These are phyloP conservation scores for Talaromyces sp. DNA, from an alignment of 2,329 filamentous ascomycete species.

Conservation along the genomic window DNA sequence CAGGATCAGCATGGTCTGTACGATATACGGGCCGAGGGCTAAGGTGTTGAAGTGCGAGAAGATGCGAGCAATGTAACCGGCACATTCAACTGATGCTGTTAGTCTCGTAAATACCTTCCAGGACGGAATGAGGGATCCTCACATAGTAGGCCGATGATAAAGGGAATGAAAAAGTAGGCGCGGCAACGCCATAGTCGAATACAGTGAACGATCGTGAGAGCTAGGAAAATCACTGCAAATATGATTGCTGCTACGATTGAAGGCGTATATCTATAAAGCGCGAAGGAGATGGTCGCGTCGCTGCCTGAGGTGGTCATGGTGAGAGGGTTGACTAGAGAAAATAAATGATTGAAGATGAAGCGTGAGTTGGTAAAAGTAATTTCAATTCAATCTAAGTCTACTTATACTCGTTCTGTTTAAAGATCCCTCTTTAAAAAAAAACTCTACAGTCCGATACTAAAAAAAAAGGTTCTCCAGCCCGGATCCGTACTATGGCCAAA, in stretches of 20 bases:
- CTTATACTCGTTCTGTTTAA: neutral
- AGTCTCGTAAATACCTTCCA: neutral
- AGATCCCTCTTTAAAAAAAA: too few relatives aligned
- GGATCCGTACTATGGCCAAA: neutral
- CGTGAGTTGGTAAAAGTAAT: too few relatives aligned
- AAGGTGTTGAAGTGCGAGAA: neutral
- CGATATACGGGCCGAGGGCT: neutral
- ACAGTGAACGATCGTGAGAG: neutral
- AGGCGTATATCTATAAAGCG: neutral
- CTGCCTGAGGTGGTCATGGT: neutral
- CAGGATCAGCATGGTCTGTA: constrained; percentile 22
- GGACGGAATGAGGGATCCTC: neutral
- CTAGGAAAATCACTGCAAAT: neutral
- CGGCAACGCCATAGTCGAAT: neutral
- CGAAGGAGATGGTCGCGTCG: neutral
- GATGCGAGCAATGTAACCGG: constrained; percentile 4
- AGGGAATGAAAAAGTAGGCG: neutral
- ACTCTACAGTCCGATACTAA: too few relatives aligned
- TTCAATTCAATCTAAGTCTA: too few relatives aligned
- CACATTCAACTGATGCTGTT: neutral
- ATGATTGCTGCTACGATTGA: neutral
- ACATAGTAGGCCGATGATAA: neutral
- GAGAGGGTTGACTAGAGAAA: neutral
- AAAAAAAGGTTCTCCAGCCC: neutral
- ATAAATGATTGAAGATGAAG: neutral